A percentile compares a stretch with the other conserved stretches of the same genome.
These are phyloP conservation scores for Ceratocystis variospora DNA, from an alignment of 2,329 filamentous ascomycete genomes.

Conservation along the genomic window DNA sequence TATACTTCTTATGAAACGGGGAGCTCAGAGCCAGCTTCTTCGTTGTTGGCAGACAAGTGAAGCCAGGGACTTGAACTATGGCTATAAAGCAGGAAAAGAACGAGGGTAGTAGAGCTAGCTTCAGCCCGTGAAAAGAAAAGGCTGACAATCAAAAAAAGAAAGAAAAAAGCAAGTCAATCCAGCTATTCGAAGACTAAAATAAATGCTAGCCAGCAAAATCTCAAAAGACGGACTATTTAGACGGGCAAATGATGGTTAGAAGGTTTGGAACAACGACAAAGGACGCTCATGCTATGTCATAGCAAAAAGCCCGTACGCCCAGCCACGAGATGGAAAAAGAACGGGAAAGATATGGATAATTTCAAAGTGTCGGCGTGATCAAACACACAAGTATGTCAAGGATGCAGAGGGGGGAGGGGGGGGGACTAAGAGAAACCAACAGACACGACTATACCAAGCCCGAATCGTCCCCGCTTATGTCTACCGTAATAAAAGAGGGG, in stretches of 20 bases:
- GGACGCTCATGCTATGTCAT: neutral
- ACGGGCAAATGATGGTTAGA: neutral
- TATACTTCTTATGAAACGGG: too few relatives aligned
- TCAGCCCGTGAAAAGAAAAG: neutral
- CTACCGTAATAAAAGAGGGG: neutral
- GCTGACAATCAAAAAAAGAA: neutral
- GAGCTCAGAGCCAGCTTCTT: too few relatives aligned
- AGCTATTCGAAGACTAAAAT: neutral
- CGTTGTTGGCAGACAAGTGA: neutral
- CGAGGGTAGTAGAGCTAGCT: neutral
- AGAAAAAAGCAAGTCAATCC: too few relatives aligned
- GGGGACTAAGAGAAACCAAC: neutral
- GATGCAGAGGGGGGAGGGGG: neutral
- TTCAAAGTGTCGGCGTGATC: neutral
- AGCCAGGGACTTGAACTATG: too few relatives aligned
- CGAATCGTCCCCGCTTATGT: neutral
- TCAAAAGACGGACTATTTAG: neutral
- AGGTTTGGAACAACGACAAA: neutral
- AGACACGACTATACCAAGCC: neutral
- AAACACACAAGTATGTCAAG: constrained; percentile 1
- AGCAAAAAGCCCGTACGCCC: neutral
- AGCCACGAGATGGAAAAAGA: neutral
- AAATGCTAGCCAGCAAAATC: neutral
- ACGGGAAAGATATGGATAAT: neutral
- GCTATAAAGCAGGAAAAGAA: neutral